Evolutionary conservation across 306 rosid species (phyloP).

Genomic region (Hippophae tibetana): DNA sequence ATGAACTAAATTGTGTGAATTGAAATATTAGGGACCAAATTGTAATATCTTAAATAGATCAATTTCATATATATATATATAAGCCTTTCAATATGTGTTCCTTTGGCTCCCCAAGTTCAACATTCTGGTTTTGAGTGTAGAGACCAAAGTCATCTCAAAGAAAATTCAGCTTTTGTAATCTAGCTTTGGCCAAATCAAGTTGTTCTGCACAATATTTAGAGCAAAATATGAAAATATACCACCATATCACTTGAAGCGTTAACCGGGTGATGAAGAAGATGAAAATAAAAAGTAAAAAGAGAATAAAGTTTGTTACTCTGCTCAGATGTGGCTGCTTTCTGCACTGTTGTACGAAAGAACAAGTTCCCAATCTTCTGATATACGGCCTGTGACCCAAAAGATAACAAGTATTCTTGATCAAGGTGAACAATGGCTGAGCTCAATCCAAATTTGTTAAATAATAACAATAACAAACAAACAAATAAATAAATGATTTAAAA

Average conservation of each 20-base stretch:
- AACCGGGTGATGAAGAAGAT: background rate
- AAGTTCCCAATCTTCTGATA: slow-evolving; percentile 60
- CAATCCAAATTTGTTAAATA: too few relatives aligned
- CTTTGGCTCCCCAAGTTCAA: too few relatives aligned
- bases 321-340: slow-evolving; percentile 47
- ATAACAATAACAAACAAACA: too few relatives aligned
- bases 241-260: background rate
- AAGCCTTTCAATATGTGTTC: too few relatives aligned
- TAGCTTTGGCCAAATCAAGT: slow-evolving; percentile 50
- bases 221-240: slow-evolving; percentile 4
- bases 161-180: slow-evolving; percentile 37
- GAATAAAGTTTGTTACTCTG: slow-evolving; percentile 40
- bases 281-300: background rate
- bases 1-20: too few relatives aligned
- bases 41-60: too few relatives aligned
- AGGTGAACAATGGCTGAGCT: too few relatives aligned
- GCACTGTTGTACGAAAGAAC: slow-evolving; percentile 55
- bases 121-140: background rate
- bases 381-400: slow-evolving; percentile 34
- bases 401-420: background rate
- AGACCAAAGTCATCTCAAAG: slow-evolving; percentile 14
- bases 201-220: slow-evolving; percentile 29
- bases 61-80: too few relatives aligned
- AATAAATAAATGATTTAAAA: too few relatives aligned
- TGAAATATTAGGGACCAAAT: too few relatives aligned